These are phyloP conservation scores for Phoma sp. DNA, from an alignment of 2,329 filamentous ascomycete species.

Conservation along the genomic window DNA sequence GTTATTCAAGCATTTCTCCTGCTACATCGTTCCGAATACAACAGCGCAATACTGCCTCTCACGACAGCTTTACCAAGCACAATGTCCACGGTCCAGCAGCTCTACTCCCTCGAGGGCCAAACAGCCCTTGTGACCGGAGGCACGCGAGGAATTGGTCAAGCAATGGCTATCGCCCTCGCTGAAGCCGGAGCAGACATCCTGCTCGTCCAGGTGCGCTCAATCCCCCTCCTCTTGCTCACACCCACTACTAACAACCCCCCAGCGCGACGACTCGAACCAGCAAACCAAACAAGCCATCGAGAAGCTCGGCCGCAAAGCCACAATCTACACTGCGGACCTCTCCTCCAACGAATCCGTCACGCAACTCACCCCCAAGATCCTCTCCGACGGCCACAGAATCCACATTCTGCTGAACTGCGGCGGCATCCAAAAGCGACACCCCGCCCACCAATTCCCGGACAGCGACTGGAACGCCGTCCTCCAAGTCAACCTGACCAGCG, in stretches of 20 bases:
- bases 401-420: conserved; percentile 86
- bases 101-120: conserved; percentile 58
- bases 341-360: conserved; percentile 65
- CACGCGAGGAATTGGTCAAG: conserved; percentile 57
- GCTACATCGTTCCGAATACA: not conserved
- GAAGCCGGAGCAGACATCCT: conserved; percentile 59
- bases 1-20: too few species aligned
- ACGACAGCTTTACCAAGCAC: conserved; percentile 9
- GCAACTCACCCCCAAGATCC: conserved; percentile 64
- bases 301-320: conserved; percentile 68
- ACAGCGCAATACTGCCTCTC: conserved; percentile 9
- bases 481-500: conserved; percentile 83
- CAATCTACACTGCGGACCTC: conserved; percentile 74
- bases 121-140: conserved; percentile 58
- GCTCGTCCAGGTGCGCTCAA: conserved; percentile 53
- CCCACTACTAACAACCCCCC: conserved; percentile 9
- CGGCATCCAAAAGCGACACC: conserved; percentile 81
- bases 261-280: conserved; percentile 63
- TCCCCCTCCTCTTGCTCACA: not conserved
- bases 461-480: conserved; percentile 80
- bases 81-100: conserved; percentile 45
- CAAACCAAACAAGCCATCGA: conserved; percentile 67
- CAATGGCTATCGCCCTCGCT: conserved; percentile 58
- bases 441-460: conserved; percentile 76
- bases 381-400: conserved; percentile 68